Evolutionary conservation across 495 filamentous ascomycete species (phyloP), one percentile per base, ranked within the genome.

Genomic region (Apodospora peruviana): DNA sequence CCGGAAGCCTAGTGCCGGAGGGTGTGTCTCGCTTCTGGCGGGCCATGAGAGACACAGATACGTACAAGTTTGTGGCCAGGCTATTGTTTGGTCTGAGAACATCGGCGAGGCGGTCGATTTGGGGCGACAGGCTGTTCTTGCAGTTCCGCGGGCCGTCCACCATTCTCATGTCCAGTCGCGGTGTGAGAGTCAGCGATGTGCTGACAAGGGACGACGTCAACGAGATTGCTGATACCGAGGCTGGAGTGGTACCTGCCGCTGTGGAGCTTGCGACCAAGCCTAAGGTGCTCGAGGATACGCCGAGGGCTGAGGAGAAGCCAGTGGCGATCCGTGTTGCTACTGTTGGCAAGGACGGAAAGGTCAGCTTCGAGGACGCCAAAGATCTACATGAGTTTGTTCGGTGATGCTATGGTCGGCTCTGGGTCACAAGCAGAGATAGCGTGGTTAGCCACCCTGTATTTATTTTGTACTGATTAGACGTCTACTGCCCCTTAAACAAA

Each of bases 51-150:
- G 73, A 80, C 27, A 84, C 87, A 1, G 64, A 76, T 10, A 79
- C 80, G 2, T 96, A 88, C 81, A 86, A 83, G 55, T 67, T 67
- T 1, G 56, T 90, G 0, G 76, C 80, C 44, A 70, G 68, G 10
- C 51, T 82, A 18, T 55, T 86, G 25, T 90, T 83, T 62, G 75
- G 60, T 27, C 47, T 94, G 16, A 77, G 88, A 27, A 91, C 88
- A 1, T 85, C 86, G 66, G 74, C 80, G 24, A 76, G 91, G 46
- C 74, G 85, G 58, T 84, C 84, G 3, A 86, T 98, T n/a, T 95
- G 88, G 88, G 93, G 93, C 23, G 93, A 98, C 64, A 71, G 91
- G 53, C 73, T 96, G 12, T 97, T 97, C 60, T 70, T 97, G 19
- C 84, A 87, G 56, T 96, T 98, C 58, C 76, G 84, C 20, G 93